Percentiles rank a stretch among this genome's conserved stretches.
Conservation (phyloP, 2,329 filamentous ascomycete genomes). For the Xylaria digitata region DNA sequence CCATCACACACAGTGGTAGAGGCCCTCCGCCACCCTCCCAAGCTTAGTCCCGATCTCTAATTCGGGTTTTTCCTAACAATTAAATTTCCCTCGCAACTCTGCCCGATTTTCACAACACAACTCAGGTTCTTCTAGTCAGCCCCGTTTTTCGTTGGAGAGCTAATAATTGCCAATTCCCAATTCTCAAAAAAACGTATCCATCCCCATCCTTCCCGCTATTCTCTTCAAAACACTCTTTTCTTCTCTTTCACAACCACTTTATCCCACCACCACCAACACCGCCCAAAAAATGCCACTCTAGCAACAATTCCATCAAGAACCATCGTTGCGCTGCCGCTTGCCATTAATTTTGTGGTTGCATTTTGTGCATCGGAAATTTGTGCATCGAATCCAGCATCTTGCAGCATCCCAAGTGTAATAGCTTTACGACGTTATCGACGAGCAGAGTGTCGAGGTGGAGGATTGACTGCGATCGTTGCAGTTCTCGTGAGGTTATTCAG, state of each 20-base stretch:
- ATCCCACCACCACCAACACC: slow-evolving; percentile 47
- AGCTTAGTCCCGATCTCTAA: slow-evolving; percentile 53
- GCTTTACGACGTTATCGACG: slow-evolving; percentile 35
- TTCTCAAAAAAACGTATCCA: slow-evolving; percentile 61
- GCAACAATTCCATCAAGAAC: slow-evolving; percentile 52
- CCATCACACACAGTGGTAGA: slow-evolving; percentile 38
- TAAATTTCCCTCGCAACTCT: slow-evolving; percentile 55
- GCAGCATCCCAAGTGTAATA: slow-evolving; percentile 29
- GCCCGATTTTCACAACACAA: slow-evolving; percentile 40
- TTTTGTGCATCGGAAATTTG: slow-evolving; percentile 42
- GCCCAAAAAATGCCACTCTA: slow-evolving; percentile 45
- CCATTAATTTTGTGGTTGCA: slow-evolving; percentile 45
- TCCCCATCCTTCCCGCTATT: slow-evolving; percentile 58
- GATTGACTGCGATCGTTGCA: slow-evolving; percentile 34
- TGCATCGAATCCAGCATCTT: slow-evolving; percentile 44
- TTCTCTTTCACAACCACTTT: slow-evolving; percentile 46
- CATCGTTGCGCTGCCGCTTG: slow-evolving; percentile 51
- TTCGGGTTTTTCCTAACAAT: slow-evolving; percentile 50
- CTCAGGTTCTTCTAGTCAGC: slow-evolving; percentile 46
- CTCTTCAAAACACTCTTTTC: slow-evolving; percentile 44
- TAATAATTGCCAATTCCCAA: slow-evolving; percentile 56
- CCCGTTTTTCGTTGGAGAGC: slow-evolving; percentile 63
- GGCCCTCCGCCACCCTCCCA: slow-evolving; percentile 36
- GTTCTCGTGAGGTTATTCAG: slow-evolving; percentile 50
- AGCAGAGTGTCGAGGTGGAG: slow-evolving; percentile 33